phyloP scores from a whole-genome alignment of 2,329 filamentous ascomycete genomes.

The Aureobasidium vineae region DNA sequence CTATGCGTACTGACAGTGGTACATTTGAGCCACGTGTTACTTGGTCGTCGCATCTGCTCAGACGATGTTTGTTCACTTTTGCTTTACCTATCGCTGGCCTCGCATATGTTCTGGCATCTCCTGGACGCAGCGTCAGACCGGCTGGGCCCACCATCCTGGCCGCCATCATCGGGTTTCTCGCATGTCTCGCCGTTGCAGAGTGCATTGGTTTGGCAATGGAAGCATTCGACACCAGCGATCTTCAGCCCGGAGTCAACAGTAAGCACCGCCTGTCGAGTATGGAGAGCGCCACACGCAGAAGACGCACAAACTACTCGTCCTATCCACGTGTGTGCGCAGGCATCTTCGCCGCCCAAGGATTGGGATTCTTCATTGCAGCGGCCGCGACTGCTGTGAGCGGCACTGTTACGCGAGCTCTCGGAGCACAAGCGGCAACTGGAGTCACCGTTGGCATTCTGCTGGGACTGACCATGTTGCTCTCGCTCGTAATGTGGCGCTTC shows the following conservation, averaged over 20 bases:
- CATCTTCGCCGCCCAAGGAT: constrained; percentile 66
- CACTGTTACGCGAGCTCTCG: constrained; percentile 62
- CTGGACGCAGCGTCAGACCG: constrained; percentile 59
- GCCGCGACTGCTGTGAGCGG: constrained; percentile 67
- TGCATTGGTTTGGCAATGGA: constrained; percentile 78
- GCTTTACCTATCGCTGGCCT: constrained; percentile 65
- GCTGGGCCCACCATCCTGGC: constrained; percentile 66
- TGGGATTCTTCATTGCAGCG: constrained; percentile 69
- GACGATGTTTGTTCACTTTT: constrained; percentile 65
- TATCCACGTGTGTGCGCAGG: constrained; percentile 72
- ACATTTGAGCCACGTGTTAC: constrained; percentile 63
- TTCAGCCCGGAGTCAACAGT: constrained; percentile 67
- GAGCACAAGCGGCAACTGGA: constrained; percentile 66
- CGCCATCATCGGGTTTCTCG: constrained; percentile 65
- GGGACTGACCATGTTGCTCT: constrained; percentile 61
- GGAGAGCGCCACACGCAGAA: constrained; percentile 45
- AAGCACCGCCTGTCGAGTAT: constrained; percentile 48
- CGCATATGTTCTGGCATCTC: constrained; percentile 65
- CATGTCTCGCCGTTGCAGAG: constrained; percentile 70
- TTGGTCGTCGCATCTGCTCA: constrained; percentile 71
- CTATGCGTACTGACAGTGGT: constrained; percentile 63
- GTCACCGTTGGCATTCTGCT: constrained; percentile 67
- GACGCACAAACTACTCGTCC: constrained; percentile 69
- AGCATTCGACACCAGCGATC: constrained; percentile 75
- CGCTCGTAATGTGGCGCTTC: constrained; percentile 63